Evolutionary conservation across 2,329 filamentous ascomycete genomes (phyloP), one percentile per base, ranked within the genome.

Genomic region (Chaetomiaceae sp.): DNA sequence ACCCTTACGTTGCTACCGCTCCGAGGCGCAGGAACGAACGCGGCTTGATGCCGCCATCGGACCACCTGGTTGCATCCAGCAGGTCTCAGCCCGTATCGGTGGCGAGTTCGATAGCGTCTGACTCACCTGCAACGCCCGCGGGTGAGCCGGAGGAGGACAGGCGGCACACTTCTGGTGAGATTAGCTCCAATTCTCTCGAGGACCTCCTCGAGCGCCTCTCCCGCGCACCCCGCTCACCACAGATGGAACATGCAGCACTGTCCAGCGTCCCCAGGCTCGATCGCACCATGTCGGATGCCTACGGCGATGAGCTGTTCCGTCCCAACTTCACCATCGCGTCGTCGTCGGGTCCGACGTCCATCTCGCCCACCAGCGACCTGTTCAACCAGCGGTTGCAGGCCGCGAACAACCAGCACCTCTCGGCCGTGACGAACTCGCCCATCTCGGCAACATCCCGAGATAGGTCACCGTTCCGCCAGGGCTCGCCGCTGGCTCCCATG

Each of bases 201-300:
- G 5, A 24, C 22, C 9, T 24, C 42, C 47, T 53, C 27, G 45
- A 47, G n/a, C 7, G 29, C 20, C 37, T 48, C 32, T 38, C 42
- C n/a, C 39, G 51, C 69, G 69, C 78, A 66, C 69, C 78, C 62
- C 81, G 78, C 84, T 89, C 81, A 90, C 83, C 69, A 62, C 68
- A 73, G 64, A 67, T 61, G 60, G 65, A 70, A 61, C 65, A 70
- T 65, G 58, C 73, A 81, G 75, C 79, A 54, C 70, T 69, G 55
- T 65, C 70, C 51, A 70, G 73, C 32, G 70, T 82, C 20, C 85
- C 89, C 20, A 93, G 91, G 66, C 77, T 95, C 53, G 84, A 89
- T 56, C 78, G 88, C 47, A 93, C 89, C 0, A 88, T 93, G 68
- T 91, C 88, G 15, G 88, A 94, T 60, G 77, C 88, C 40, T 91